These are phyloP conservation scores for Alternaria brassicae DNA, from an alignment of 2,329 filamentous ascomycete genomes.

Conservation along the genomic window DNA sequence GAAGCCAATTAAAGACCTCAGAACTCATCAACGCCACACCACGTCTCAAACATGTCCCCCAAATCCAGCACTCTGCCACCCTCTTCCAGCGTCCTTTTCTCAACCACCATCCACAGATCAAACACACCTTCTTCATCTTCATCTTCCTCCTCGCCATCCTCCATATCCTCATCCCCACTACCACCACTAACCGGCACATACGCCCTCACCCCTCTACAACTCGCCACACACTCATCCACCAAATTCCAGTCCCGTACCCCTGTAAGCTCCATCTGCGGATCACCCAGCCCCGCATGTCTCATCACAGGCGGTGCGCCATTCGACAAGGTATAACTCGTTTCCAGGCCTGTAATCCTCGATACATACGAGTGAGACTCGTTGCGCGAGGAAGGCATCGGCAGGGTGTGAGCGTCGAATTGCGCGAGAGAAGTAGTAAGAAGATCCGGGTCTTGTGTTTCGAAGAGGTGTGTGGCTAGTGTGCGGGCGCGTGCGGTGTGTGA, in stretches of 20 bases:
- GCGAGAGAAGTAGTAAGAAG: neutral
- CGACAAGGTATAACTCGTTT: conserved; percentile 12
- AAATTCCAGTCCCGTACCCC: conserved; percentile 8
- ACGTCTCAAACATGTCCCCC: conserved; percentile 21
- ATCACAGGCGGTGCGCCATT: conserved; percentile 25
- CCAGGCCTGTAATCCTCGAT: neutral
- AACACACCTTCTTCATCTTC: conserved; percentile 16
- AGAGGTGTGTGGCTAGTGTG: neutral
- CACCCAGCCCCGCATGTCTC: conserved; percentile 17
- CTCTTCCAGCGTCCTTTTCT: neutral
- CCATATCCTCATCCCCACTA: neutral
- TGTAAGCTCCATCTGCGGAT: conserved; percentile 11
- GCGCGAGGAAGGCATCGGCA: neutral
- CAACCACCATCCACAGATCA: conserved; percentile 28
- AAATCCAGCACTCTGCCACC: neutral
- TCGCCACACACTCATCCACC: conserved; percentile 29
- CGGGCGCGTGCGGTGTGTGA: conserved; percentile 28
- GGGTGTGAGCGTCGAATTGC: neutral
- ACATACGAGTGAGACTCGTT: neutral
- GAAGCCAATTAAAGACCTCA: neutral
- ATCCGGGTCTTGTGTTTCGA: neutral
- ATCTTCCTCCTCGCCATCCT: conserved; percentile 10
- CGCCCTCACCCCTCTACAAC: conserved; percentile 14
- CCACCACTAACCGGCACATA: conserved; percentile 19
- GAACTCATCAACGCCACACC: conserved; percentile 5